Percentiles rank a stretch among this genome's conserved stretches.
phyloP scores from a whole-genome alignment of 1,139 yeast species.

The Geotrichum cucujoidarum region DNA sequence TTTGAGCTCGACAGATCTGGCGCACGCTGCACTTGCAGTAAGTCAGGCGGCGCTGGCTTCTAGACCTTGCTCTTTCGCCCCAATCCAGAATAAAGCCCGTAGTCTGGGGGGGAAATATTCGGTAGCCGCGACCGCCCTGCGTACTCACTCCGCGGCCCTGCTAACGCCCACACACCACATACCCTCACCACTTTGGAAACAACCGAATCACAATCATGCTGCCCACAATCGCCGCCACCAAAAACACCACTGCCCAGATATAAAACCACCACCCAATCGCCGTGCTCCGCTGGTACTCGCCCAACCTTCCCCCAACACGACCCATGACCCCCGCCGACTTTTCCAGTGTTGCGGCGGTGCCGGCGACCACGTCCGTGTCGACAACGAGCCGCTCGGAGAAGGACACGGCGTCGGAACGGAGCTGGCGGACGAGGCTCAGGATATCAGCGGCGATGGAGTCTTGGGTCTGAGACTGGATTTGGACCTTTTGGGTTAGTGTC shows the following conservation, averaged over 20 bases:
- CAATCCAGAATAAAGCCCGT: too few species aligned
- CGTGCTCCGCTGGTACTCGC: conserved; percentile 32
- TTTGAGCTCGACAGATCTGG: too few species aligned
- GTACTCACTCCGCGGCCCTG: too few species aligned
- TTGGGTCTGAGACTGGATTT: conserved; percentile 38
- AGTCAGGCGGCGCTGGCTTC: too few species aligned
- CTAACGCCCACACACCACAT: too few species aligned
- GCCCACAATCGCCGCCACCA: conserved; percentile 33
- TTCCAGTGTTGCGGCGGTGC: conserved; percentile 36
- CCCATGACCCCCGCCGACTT: conserved; percentile 36
- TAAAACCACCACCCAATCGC: conserved; percentile 43
- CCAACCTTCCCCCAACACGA: conserved; percentile 35
- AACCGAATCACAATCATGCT: conserved; percentile 38
- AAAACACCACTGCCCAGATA: conserved; percentile 35
- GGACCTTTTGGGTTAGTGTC: conserved; percentile 29
- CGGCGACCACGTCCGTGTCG: conserved; percentile 35
- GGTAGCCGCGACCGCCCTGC: too few species aligned
- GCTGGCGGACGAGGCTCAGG: conserved; percentile 46
- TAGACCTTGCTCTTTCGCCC: too few species aligned
- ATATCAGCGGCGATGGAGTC: conserved; percentile 44
- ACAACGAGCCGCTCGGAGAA: conserved; percentile 37
- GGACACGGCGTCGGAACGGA: conserved; percentile 47
- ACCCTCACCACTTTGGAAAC: conserved; percentile 40
- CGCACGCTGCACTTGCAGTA: too few species aligned
- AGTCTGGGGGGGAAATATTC: too few species aligned